These are phyloP conservation scores for Notholithocarpus densiflorus DNA, from an alignment of 306 rosid species.

Conservation along the genomic window DNA sequence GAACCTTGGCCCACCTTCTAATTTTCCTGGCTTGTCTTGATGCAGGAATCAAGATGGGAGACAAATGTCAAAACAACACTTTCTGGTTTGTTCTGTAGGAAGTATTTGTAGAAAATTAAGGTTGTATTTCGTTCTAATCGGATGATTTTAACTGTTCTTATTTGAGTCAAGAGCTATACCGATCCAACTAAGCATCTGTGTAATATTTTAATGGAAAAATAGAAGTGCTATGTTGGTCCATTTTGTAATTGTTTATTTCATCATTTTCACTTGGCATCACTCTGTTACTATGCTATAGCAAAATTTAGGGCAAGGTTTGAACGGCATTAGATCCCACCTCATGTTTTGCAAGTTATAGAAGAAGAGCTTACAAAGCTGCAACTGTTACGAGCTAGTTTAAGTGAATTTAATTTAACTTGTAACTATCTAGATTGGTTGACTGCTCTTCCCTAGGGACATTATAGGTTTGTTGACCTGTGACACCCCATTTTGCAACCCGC, in stretches of 20 bases:
- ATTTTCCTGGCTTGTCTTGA: too few relatives aligned
- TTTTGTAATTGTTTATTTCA: conserved; percentile 10
- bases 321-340: conserved; percentile 83
- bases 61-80: too few relatives aligned
- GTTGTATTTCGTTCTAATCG: neutral
- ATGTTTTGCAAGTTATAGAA: conserved; percentile 89
- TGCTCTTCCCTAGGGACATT: conserved; percentile 91
- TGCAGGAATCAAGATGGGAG: too few relatives aligned
- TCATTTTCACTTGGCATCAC: conserved; percentile 15
- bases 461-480: conserved; percentile 64
- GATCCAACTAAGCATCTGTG: neutral
- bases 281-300: conserved; percentile 42
- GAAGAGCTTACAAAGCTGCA: conserved; percentile 92
- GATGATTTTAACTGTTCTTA: neutral
- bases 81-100: too few relatives aligned
- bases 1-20: too few relatives aligned
- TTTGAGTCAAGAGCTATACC: neutral
- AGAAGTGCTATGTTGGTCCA: conserved; percentile 6
- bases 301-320: conserved; percentile 91
- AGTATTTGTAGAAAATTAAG: neutral
- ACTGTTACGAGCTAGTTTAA: conserved; percentile 89
- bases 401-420: conserved; percentile 97
- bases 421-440: conserved; percentile 99
- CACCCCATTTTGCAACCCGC: too few relatives aligned
- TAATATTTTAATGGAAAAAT: neutral